These are phyloP conservation scores for Arachnomyces sp. DNA, from an alignment of 2,329 filamentous ascomycete genomes.

Conservation along the genomic window DNA sequence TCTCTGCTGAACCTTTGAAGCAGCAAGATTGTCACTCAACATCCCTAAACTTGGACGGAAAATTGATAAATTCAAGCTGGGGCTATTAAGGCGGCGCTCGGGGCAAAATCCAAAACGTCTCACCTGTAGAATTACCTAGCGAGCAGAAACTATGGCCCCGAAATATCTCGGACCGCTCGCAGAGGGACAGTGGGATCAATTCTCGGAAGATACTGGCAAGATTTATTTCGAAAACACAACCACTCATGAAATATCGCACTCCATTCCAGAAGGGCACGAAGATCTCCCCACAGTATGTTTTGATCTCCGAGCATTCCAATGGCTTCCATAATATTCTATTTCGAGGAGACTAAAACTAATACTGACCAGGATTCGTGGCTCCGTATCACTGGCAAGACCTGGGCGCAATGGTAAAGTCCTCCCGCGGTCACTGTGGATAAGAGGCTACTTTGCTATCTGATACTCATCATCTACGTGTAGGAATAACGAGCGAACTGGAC, in stretches of 20 bases:
- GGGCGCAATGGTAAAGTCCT: constrained; percentile 10
- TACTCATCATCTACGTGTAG: background rate
- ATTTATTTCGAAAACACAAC: constrained; percentile 2
- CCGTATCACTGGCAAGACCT: constrained; percentile 9
- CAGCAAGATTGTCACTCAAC: no score
- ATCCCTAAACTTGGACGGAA: no score
- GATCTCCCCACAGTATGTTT: constrained; percentile 5
- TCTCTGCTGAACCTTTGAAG: no score
- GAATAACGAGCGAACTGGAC: constrained; percentile 12
- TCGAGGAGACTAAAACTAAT: no score
- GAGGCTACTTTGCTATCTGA: background rate
- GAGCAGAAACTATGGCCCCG: no score
- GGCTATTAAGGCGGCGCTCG: no score
- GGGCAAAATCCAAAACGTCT: no score
- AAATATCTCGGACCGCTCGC: constrained; percentile 1
- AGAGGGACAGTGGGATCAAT: constrained; percentile 4
- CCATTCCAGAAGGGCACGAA: constrained; percentile 5
- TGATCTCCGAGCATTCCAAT: background rate
- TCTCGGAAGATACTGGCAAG: constrained; percentile 1
- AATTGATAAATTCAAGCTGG: no score
- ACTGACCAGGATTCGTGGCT: constrained; percentile 1
- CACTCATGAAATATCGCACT: background rate
- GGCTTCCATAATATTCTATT: no score
- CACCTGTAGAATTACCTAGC: no score
- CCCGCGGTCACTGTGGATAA: background rate